A percentile compares a stretch with the other conserved stretches of the same genome.
These are phyloP conservation scores for Crassisporium funariophilum DNA, from an alignment of 768 basidiomycete species.

Conservation along the genomic window DNA sequence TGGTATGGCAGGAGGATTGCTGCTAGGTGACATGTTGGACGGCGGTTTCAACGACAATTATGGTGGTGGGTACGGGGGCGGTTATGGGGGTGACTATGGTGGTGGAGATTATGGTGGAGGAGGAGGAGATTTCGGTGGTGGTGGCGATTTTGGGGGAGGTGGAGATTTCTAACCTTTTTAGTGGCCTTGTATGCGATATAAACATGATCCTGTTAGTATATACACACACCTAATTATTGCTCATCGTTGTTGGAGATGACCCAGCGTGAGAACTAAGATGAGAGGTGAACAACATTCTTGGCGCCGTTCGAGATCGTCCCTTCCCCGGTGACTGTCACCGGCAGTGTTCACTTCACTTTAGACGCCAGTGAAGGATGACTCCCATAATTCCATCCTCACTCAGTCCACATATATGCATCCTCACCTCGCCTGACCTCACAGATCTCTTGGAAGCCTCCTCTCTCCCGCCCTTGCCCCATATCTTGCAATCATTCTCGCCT, in stretches of 20 bases:
- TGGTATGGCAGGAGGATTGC: slow-evolving; percentile 50
- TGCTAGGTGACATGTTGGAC: slow-evolving; percentile 48
- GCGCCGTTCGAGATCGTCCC: slow-evolving; percentile 1
- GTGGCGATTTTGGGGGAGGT: slow-evolving; percentile 26
- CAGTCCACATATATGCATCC: slow-evolving; percentile 78
- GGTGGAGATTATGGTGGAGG: slow-evolving; percentile 30
- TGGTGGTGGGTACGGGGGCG: slow-evolving; percentile 28
- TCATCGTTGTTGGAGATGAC: not conserved
- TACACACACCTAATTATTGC: too few relatives aligned
- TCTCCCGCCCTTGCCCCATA: slow-evolving; percentile 69
- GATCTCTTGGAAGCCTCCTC: slow-evolving; percentile 58
- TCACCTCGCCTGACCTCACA: slow-evolving; percentile 70
- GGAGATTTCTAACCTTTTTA: slow-evolving; percentile 26
- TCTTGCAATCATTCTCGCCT: slow-evolving; percentile 85
- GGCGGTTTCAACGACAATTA: slow-evolving; percentile 21
- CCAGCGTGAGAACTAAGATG: not conserved
- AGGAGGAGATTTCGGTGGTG: slow-evolving; percentile 29
- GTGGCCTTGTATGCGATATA: too few relatives aligned
- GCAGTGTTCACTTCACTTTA: too few relatives aligned
- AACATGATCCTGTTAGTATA: too few relatives aligned
- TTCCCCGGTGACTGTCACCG: not conserved
- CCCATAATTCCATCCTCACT: slow-evolving; percentile 68
- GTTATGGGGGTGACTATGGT: slow-evolving; percentile 22
- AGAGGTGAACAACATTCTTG: too few relatives aligned
- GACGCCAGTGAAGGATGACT: too few relatives aligned